Base-by-base conservation (phyloP, 371 early-diverging fungal species). In the Mucor sp. region DNA sequence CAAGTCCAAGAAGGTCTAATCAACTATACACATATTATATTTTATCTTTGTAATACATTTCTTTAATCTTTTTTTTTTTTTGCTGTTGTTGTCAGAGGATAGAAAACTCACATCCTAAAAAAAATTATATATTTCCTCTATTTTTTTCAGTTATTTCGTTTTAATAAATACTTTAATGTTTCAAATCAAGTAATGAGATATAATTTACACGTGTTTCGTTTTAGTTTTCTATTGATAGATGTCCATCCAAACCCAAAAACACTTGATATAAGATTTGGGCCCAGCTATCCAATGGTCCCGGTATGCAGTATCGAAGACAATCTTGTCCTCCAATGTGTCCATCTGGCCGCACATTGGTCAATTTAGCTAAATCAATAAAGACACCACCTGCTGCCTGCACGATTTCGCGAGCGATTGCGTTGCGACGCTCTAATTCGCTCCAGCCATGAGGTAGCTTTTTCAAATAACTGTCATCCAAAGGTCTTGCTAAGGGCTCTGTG, bases 261-360 rank as follows among this genome's bases (percentile, higher is more conserved):
- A 79, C 74, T 59, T 87, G 79, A 30, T 84, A 87, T 28, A 89
- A 59, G 9, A 89, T 74, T 28, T 81, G 75, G 14, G 75, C 76
- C 81, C 87, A 89, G 25, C 78, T 79, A 72, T 87, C 87, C 28
- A 83, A 33, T 1, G 89, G 89, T 14, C 89, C 89, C 2, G 89
- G 89, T 8, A 87, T 86, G 69, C 87, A 89, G 67, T 86, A 89
- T 43, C 89, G 72, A 17, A 84, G 50, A 62, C 89, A 89, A 63
- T 89, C 89, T 27, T 83, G 87, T 9, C 83, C 82, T n/a, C 86
- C 89, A 56, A 89, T 72, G 63, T 87, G 87, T 7, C 87, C 89
- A 76, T 89, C 89, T 0, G 86, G 84, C 44, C 89, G 65, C 25
- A 76, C 30, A 39, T 84, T 84, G 37, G 81, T 78, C 75, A 86